These are phyloP conservation scores for Trichosporon sp. DNA, from an alignment of 1,284 basidiomycete genomes.

Conservation along the genomic window DNA sequence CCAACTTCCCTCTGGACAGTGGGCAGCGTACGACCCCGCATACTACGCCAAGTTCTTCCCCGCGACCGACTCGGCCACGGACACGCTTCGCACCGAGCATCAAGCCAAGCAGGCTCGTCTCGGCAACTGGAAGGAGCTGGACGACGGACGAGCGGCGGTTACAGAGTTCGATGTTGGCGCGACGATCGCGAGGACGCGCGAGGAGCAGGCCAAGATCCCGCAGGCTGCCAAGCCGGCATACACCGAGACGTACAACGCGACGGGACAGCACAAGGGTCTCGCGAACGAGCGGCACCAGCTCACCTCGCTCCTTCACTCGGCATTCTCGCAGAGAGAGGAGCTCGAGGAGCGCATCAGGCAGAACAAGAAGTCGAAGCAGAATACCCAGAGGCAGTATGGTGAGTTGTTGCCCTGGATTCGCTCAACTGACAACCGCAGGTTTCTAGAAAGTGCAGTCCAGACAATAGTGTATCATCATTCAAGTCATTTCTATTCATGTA, in stretches of 20 bases:
- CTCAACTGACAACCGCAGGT: background rate
- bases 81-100: constrained; percentile 19
- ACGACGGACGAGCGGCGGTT: constrained; percentile 37
- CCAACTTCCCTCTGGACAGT: constrained; percentile 73
- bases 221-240: constrained; percentile 40
- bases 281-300: constrained; percentile 56
- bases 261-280: constrained; percentile 54
- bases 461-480: constrained; percentile 2
- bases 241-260: constrained; percentile 50
- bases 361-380: constrained; percentile 55
- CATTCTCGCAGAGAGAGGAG: constrained; percentile 48
- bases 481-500: constrained; percentile 6
- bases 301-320: constrained; percentile 48
- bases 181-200: constrained; percentile 42
- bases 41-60: constrained; percentile 70
- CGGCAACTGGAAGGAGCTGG: constrained; percentile 50
- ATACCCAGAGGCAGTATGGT: constrained; percentile 53
- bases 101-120: constrained; percentile 24
- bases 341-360: constrained; percentile 52
- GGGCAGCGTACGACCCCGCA: constrained; percentile 74
- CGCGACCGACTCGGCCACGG: background rate
- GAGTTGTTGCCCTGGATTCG: constrained; percentile 9
- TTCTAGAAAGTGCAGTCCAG: background rate
- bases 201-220: constrained; percentile 39
- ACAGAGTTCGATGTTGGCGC: constrained; percentile 44